A percentile compares a stretch with the other conserved stretches of the same genome.
These are phyloP conservation scores for Dipodascus albidus DNA, from an alignment of 805 yeast genomes.

Conservation along the genomic window DNA sequence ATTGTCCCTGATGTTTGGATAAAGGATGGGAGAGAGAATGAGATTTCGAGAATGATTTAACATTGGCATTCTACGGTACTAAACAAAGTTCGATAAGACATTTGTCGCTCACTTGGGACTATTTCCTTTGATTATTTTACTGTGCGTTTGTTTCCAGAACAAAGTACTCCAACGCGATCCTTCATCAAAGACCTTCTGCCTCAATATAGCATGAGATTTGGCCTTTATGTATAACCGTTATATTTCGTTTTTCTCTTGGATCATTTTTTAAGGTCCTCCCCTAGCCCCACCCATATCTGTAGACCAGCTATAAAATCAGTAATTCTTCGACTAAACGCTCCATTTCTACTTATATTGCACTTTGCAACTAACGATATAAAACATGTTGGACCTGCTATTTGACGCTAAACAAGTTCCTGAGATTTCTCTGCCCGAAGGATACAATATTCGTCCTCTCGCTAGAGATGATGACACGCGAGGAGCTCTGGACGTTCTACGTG, in stretches of 20 bases:
- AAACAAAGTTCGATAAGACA: no score
- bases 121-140: no score
- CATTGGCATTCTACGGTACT: no score
- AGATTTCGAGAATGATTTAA: no score
- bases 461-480: conserved; percentile 49
- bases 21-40: no score
- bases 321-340: background rate
- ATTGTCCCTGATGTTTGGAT: conserved; percentile 4
- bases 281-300: background rate
- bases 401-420: conserved; percentile 19
- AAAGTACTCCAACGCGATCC: no score
- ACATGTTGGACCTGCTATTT: conserved; percentile 13
- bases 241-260: background rate
- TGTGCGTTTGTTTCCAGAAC: no score
- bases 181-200: no score
- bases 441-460: conserved; percentile 47
- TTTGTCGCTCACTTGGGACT: no score
- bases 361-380: no score
- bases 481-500: conserved; percentile 49
- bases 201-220: background rate
- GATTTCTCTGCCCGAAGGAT: conserved; percentile 44
- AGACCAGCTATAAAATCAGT: background rate
- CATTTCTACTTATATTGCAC: no score
- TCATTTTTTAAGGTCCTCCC: background rate
- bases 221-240: background rate